Evolutionary conservation across 129 eudicot species (phyloP).

Genomic region (Flaveria brownii): DNA sequence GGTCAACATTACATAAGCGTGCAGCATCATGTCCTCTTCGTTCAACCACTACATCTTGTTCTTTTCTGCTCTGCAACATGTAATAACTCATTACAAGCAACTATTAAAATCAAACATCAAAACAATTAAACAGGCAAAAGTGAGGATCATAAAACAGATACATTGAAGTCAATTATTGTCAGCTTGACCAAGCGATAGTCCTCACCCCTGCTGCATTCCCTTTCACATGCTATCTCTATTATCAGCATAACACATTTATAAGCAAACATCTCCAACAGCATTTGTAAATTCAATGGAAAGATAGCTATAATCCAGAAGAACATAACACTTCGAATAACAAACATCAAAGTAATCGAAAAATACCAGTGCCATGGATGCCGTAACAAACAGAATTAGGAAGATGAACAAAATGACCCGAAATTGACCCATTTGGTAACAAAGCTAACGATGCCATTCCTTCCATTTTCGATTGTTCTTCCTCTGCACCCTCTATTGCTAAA

Average conservation of each 20-base stretch:
- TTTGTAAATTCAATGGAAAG: background rate
- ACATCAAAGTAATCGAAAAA: constrained; percentile 11
- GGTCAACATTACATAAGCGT: constrained; percentile 64
- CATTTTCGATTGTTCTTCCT: constrained; percentile 43
- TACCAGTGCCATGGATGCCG: constrained; percentile 91
- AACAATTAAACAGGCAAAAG: constrained; percentile 14
- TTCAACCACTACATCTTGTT: constrained; percentile 79
- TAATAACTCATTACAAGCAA: constrained; percentile 9
- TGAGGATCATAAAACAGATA: constrained; percentile 25
- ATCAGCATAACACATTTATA: background rate
- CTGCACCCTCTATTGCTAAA: constrained; percentile 25
- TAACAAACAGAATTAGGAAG: constrained; percentile 83
- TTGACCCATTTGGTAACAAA: constrained; percentile 71
- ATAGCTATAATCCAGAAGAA: background rate
- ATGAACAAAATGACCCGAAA: constrained; percentile 93
- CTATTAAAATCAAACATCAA: background rate
- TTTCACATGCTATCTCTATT: constrained; percentile 84
- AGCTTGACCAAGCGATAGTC: constrained; percentile 90
- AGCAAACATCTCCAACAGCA: constrained; percentile 1
- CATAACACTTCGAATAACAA: background rate
- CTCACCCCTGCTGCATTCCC: constrained; percentile 99
- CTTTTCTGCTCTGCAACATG: constrained; percentile 61
- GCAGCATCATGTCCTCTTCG: constrained; percentile 99
- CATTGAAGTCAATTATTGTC: constrained; percentile 78
- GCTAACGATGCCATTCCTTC: constrained; percentile 95